These are phyloP conservation scores for Cornus florida DNA, from an alignment of 148 eudicot species.

Conservation along the genomic window DNA sequence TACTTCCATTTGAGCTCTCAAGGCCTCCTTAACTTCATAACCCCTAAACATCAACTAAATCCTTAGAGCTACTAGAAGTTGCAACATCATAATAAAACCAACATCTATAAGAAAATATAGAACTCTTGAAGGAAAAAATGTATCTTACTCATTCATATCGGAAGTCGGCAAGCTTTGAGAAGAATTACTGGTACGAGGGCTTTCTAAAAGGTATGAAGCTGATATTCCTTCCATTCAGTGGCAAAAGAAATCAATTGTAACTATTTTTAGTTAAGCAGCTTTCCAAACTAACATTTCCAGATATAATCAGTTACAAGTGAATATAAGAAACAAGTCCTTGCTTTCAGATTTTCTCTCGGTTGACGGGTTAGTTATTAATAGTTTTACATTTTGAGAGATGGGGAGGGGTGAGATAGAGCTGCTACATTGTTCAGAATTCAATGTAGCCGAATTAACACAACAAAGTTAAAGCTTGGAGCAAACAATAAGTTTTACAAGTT, in stretches of 20 bases:
- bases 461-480: background rate
- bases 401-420: background rate
- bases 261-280: background rate
- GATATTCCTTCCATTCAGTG: constrained; percentile 40
- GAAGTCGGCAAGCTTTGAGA: constrained; percentile 64
- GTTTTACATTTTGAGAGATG: background rate
- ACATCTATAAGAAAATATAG: background rate
- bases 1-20: constrained; percentile 85
- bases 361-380: background rate
- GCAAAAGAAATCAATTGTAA: constrained; percentile 10
- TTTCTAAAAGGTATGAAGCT: constrained; percentile 55
- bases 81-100: background rate
- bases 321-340: background rate
- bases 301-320: background rate
- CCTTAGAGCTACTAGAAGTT: constrained; percentile 6
- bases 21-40: constrained; percentile 75
- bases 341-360: background rate
- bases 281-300: background rate
- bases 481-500: background rate
- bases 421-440: background rate
- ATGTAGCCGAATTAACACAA: background rate
- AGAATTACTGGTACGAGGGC: constrained; percentile 62
- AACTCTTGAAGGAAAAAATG: background rate
- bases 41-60: constrained; percentile 40
- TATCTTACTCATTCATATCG: constrained; percentile 65